Percentiles rank a stretch among this genome's conserved stretches.
phyloP scores from a whole-genome alignment of 2,329 filamentous ascomycete species.

The Incumbomyces delicatus region DNA sequence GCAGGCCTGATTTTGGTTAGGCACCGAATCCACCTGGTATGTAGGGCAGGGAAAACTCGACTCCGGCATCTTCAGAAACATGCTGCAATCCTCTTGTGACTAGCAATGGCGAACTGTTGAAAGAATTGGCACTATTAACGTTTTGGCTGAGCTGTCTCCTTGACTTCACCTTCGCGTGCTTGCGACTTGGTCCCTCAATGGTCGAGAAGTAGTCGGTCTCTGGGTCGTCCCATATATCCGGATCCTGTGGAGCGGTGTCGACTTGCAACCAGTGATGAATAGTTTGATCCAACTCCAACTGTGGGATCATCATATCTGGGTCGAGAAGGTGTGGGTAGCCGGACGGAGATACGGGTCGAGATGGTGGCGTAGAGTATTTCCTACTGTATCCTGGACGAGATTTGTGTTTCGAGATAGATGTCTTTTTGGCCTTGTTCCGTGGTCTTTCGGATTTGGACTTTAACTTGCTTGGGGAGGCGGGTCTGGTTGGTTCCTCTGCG shows the following conservation, averaged over 20 bases:
- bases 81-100: background rate
- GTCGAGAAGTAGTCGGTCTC: slow-evolving; percentile 8
- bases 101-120: background rate
- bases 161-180: slow-evolving; percentile 2
- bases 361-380: slow-evolving; percentile 6
- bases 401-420: slow-evolving; percentile 4
- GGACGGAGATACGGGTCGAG: slow-evolving; percentile 1
- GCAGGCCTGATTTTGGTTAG: background rate
- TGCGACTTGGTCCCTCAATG: background rate
- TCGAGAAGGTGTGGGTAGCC: slow-evolving; percentile 3
- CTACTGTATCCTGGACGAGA: slow-evolving; percentile 2
- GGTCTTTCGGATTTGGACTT: background rate
- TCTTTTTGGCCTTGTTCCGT: background rate
- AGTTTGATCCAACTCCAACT: slow-evolving; percentile 4
- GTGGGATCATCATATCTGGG: slow-evolving; percentile 4
- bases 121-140: background rate
- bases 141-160: slow-evolving; percentile 6
- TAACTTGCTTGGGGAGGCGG: background rate
- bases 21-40: slow-evolving; percentile 4
- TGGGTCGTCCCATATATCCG: slow-evolving; percentile 5
- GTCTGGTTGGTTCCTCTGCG: background rate
- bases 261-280: slow-evolving; percentile 1
- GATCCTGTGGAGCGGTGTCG: slow-evolving; percentile 6
- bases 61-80: slow-evolving; percentile 2
- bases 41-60: background rate